Base-by-base conservation (phyloP, 1,284 basidiomycete species). In the Cerrena zonata region DNA sequence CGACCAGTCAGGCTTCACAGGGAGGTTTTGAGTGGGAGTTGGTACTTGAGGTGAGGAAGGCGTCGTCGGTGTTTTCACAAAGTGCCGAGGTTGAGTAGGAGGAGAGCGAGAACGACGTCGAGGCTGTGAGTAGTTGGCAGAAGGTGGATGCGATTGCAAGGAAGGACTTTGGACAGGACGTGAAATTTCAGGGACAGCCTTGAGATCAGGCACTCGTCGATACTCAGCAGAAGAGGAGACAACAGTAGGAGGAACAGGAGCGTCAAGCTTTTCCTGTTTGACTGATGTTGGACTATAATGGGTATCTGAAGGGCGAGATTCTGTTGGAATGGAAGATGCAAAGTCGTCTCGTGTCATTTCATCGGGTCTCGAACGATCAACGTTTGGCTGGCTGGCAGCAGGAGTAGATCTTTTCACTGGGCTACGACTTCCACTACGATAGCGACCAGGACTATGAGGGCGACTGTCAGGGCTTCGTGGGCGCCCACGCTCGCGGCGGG, bases 51-150 rank as follows among this genome's bases (percentile, higher is more conserved):
- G 61, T 1, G 62, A 60, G 30, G 53, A 53, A 10, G 56, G 56
- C 24, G 47, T 60, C 0, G 59, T 52, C 1, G 58, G 57, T 7
- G 53, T 55, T 13, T 56, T 53, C 0, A 26, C 53, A 26, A 52
- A 50, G 24, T 55, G 49, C 3, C 59, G 61, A 19, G 57, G 58
- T 1, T 54, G 55, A 2, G 55, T 53, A 2, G 58, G 57, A 12
- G 55, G 60, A 7, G 61, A 57, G 19, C 57, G 59, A 19, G 59
- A 58, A 15, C 52, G 56, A 3, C 59, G 53, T 45, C 18, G 25
- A 13, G 40, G 25, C 3, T 13, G 39, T n/a, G 49, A 38, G 44
- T 30, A 39, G 47, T 42, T 13, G 12, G n/a, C 15, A 15, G 30
- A 15, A 7, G 30, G 15, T 15, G 7, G 7, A 7, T 34, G 30